Conservation (phyloP, 2,329 filamentous ascomycete species). For the Talaromyces sp. region DNA sequence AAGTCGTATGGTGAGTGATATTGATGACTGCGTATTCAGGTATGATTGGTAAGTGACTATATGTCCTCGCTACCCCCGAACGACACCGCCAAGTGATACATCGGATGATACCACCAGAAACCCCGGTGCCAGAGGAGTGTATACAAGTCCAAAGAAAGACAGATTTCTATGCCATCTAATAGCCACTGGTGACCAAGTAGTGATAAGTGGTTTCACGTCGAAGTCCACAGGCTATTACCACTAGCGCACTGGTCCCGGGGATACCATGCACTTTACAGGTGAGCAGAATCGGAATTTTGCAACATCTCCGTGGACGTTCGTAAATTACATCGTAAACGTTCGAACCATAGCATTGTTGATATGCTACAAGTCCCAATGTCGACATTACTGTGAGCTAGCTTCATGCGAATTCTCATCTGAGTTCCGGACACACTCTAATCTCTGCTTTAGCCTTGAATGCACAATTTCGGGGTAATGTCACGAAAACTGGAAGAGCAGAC, state of each 20-base stretch:
- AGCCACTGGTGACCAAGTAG: not conserved
- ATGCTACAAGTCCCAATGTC: not conserved
- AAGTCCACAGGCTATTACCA: not conserved
- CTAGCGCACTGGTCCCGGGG: not conserved
- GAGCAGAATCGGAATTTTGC: not conserved
- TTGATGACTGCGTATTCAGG: not conserved
- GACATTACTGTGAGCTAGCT: not conserved
- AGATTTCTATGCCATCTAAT: not conserved
- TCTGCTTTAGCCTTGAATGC: not conserved
- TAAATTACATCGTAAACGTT: not conserved
- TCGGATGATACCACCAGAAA: not conserved
- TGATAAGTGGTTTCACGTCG: not conserved
- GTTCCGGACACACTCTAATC: not conserved
- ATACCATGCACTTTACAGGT: not conserved
- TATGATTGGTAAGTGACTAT: not conserved
- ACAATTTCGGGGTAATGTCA: not conserved
- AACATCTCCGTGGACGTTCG: not conserved
- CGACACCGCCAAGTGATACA: too few species aligned
- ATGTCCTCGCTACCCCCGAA: too few species aligned
- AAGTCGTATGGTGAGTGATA: not conserved
- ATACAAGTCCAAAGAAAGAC: not conserved
- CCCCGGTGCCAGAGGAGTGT: not conserved
- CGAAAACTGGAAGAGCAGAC: not conserved
- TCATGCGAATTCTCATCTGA: not conserved
- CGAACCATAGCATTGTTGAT: not conserved